Evolutionary conservation across 169 alveolate species (phyloP).

Genomic region (Eimeria necatrix): DNA sequence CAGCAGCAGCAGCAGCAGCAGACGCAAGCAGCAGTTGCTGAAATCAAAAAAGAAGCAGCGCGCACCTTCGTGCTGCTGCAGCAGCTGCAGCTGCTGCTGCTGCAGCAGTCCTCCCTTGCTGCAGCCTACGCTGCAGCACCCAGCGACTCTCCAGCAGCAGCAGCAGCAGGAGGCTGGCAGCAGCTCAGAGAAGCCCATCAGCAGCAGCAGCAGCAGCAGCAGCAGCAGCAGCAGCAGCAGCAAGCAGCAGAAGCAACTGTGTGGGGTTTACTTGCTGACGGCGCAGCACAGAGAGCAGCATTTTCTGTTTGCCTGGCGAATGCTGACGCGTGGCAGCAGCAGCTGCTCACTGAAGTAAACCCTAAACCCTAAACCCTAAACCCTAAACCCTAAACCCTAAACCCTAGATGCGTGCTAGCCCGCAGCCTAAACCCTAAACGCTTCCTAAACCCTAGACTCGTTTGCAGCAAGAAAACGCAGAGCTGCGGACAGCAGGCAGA

Average conservation of each 20-base stretch:
- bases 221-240: not conserved
- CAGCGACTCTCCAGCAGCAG: not conserved
- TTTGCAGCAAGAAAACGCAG: not conserved
- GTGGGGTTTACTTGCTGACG: conserved; percentile 21
- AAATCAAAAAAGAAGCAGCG: conserved; percentile 54
- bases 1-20: conserved; percentile 30
- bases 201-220: not conserved
- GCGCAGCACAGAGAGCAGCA: not conserved
- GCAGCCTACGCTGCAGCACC: conserved; percentile 27
- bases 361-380: not conserved
- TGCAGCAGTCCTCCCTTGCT: conserved; percentile 46
- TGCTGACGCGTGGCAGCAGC: conserved; percentile 41
- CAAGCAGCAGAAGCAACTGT: conserved; percentile 12
- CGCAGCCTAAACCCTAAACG: not conserved
- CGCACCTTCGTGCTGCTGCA: conserved; percentile 67
- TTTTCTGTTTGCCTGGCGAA: conserved; percentile 29
- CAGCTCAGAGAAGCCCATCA: not conserved
- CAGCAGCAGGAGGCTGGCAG: conserved; percentile 75
- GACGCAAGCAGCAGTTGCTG: conserved; percentile 11
- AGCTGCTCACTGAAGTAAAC: not conserved
- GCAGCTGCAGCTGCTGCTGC: conserved; percentile 67
- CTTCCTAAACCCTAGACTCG: not conserved
- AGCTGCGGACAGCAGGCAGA: not conserved
- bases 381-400: not conserved
- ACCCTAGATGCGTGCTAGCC: too few species aligned